Percentiles rank a stretch among this genome's conserved stretches.
Evolutionary conservation across 306 rosid species (phyloP).

Genomic region (Quercus ilex): DNA sequence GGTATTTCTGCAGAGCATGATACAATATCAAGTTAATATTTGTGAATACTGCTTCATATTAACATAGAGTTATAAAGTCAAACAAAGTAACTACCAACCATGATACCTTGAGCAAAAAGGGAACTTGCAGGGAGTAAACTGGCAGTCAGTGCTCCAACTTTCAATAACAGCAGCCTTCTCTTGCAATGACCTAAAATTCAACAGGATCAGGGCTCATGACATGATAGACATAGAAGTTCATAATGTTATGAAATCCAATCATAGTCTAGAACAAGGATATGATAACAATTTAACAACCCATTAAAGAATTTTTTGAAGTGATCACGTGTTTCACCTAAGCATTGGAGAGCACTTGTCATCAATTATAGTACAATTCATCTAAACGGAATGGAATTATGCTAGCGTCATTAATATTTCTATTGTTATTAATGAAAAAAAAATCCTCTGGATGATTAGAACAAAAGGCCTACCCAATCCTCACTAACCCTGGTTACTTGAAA

Average conservation of each 20-base stretch:
- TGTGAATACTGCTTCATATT: background rate
- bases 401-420: too few species aligned
- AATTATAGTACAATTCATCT: background rate
- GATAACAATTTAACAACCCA: background rate
- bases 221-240: background rate
- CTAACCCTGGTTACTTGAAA: too few species aligned
- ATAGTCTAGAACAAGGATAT: background rate
- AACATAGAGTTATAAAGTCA: background rate
- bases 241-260: background rate
- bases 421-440: too few species aligned
- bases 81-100: background rate
- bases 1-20: slow-evolving; percentile 53
- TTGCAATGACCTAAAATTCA: slow-evolving; percentile 49
- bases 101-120: slow-evolving; percentile 79
- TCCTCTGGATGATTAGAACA: too few species aligned
- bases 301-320: background rate
- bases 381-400: too few species aligned
- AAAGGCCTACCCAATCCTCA: too few species aligned
- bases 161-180: slow-evolving; percentile 72
- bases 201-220: background rate
- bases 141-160: slow-evolving; percentile 69
- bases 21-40: background rate
- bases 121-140: slow-evolving; percentile 42
- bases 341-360: background rate
- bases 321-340: background rate